Base-by-base conservation (phyloP, 768 basidiomycete genomes). In the Pleurotus tuber-regium region DNA sequence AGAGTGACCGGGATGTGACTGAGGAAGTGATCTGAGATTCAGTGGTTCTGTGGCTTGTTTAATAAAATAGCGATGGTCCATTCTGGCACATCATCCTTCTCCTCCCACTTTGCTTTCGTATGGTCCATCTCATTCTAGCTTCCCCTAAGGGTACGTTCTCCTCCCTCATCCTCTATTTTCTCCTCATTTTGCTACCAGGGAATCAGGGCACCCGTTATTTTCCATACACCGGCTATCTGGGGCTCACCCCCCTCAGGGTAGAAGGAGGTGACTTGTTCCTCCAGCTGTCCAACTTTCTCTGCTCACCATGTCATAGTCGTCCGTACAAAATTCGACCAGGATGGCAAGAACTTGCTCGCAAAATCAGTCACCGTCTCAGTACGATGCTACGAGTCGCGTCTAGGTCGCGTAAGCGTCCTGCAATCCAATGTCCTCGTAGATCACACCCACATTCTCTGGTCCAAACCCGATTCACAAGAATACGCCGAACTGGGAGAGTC, bases 331-430 rank as follows among this genome's bases (percentile, higher is more conserved):
- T 70, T 86, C 48, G 89, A 91, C 58, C 77, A 78, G 16, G 90
- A 92, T 68, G 71, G 71, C 23, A 88, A 84, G 63, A 77, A 75
- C 14, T 73, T 94, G 50, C 80, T 72, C 8, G 83, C 85, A 57
- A 84, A 78, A 58, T 80, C 82, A 33, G 69, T 92, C 59, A 76
- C 79, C 44, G 75, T 96, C 59, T 79, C 83, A n/a, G 79, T 93
- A 38, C 80, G 89, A 38, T 93, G 90, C 68, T 92, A 92, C 64
- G 90, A 93, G 72, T 76, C 85, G 35, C 82, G 89, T 26, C 67
- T 84, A 44, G 80, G 80, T 53, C 83, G 81, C 55, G 68, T 83
- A 51, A 80, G 80, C 48, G 66, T 76, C 12, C 55, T 75, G 21
- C 78, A 80, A 38, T 80, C 84, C 29, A 87, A 86, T 48, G 57